Base-by-base conservation (phyloP, 306 rosid species). In the Hippophae gyantsensis region DNA sequence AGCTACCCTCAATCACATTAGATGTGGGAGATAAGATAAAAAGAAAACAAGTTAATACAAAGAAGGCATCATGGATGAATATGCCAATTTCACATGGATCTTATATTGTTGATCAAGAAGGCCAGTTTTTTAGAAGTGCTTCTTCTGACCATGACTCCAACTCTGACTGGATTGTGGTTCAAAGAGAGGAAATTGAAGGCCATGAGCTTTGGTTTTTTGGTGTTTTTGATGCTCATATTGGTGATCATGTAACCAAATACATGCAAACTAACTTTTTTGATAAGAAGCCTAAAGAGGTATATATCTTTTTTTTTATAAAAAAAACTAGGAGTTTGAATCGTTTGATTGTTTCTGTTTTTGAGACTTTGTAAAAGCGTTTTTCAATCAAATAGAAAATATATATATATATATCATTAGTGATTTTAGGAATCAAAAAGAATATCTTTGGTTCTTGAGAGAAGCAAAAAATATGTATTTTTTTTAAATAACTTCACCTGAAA, bases 131-230 rank as follows among this genome's bases (percentile, higher is more conserved):
- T 58, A 52, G 48, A 13, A 70, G 59, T 26, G 67, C n/a, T n/a
- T n/a, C 56, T 56, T 68, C 74, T 58, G 81, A 69, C 3, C 32
- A 27, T 32, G 70, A 76, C 7, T 62, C 74, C 0, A 76, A 85
- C 3, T 51, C 51, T 10, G 95, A 87, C 73, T 76, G 79, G 25
- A 74, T 90, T 25, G 95, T 78, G 80, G 95, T 66, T 3, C 92
- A 83, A 48, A 83, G 95, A 65, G 92, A 90, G 70, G 84, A 78
- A 63, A 74, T 72, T 45, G 84, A 71, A 46, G 78, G 80, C 57
- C 67, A 73, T 11, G 89, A 87, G 60, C 49, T 87, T 18, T 90
- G 96, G 92, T 73, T 83, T 66, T 87, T 82, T 38, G 98, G 92
- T 68, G 89, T 90, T 63, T 90, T 60, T 49, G 82, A 85, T 62